These are phyloP conservation scores for Guyanaporus albipodus DNA, from an alignment of 768 basidiomycete genomes.

Conservation along the genomic window DNA sequence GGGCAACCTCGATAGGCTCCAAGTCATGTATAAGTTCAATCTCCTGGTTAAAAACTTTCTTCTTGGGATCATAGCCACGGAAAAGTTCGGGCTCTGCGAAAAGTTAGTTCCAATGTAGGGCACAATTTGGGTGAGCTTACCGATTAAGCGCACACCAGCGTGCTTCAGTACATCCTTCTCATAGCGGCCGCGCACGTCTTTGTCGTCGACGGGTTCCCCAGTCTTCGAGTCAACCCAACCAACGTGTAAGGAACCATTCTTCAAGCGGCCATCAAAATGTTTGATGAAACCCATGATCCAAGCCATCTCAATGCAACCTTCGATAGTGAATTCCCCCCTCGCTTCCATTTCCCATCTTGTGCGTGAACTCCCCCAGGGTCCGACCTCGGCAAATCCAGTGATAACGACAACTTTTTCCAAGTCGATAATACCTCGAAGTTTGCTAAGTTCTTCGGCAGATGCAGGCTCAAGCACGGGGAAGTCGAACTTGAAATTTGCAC, in stretches of 20 bases:
- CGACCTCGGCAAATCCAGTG: slow-evolving; percentile 96
- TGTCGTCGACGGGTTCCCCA: slow-evolving; percentile 93
- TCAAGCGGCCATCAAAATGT: slow-evolving; percentile 96
- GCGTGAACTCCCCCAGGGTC: slow-evolving; percentile 97
- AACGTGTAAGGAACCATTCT: slow-evolving; percentile 88
- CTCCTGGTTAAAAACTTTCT: slow-evolving; percentile 97
- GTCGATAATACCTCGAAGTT: slow-evolving; percentile 86
- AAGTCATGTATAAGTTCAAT: slow-evolving; percentile 94
- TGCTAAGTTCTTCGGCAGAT: slow-evolving; percentile 66
- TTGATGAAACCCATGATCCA: slow-evolving; percentile 99
- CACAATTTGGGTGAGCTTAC: slow-evolving; percentile 41
- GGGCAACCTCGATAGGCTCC: slow-evolving; percentile 91
- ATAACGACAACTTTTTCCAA: slow-evolving; percentile 94
- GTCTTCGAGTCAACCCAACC: slow-evolving; percentile 98
- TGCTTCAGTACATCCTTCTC: slow-evolving; percentile 92
- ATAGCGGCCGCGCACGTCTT: slow-evolving; percentile 90
- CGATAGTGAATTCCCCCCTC: slow-evolving; percentile 92
- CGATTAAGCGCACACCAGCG: slow-evolving; percentile 90
- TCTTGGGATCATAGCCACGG: slow-evolving; percentile 96
- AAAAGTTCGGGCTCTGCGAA: slow-evolving; percentile 89
- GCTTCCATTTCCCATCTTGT: slow-evolving; percentile 99
- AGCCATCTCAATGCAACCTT: slow-evolving; percentile 99
- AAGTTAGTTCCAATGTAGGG: slow-evolving; percentile 9
- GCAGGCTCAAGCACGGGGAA: slow-evolving; percentile 82
- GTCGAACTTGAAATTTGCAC: slow-evolving; percentile 96